These are phyloP conservation scores for Ciborinia camelliae DNA, from an alignment of 2,329 filamentous ascomycete species.

Conservation along the genomic window DNA sequence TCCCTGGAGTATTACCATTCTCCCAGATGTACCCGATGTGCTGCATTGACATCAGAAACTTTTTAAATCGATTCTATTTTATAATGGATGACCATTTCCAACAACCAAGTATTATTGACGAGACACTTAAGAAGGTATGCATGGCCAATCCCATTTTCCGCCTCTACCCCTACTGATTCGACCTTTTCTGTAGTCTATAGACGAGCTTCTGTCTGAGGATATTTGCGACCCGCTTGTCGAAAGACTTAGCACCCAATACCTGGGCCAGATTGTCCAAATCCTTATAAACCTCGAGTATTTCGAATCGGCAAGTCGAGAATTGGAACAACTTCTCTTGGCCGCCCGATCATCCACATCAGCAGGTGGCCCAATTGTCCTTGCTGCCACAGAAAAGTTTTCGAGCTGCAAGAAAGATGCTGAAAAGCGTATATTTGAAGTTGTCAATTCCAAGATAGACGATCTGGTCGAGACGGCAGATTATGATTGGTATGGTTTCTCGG, in stretches of 20 bases:
- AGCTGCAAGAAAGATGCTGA: conserved; percentile 93
- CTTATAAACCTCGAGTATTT: conserved; percentile 97
- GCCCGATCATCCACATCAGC: conserved; percentile 79
- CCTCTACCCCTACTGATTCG: not conserved
- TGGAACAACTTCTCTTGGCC: conserved; percentile 81
- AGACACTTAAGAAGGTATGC: conserved; percentile 73
- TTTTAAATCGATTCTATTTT: conserved; percentile 96
- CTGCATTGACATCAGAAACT: conserved; percentile 97
- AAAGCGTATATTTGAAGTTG: conserved; percentile 96
- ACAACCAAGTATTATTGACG: conserved; percentile 83
- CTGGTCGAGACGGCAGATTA: conserved; percentile 96
- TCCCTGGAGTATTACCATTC: conserved; percentile 93
- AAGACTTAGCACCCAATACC: conserved; percentile 83
- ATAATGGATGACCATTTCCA: conserved; percentile 97
- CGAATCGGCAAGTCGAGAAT: conserved; percentile 84
- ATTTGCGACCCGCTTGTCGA: conserved; percentile 90
- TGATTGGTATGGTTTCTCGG: conserved; percentile 64
- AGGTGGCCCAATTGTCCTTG: conserved; percentile 73
- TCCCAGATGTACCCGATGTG: conserved; percentile 99
- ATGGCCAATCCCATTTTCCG: conserved; percentile 12
- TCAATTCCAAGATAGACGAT: conserved; percentile 98
- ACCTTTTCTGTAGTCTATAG: conserved; percentile 61
- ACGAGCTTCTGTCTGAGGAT: conserved; percentile 87
- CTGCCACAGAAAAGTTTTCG: conserved; percentile 81
- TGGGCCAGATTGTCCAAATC: conserved; percentile 97